Base-by-base conservation (phyloP, 1,139 yeast genomes). In the Lodderomyces pseudojiufengensis region DNA sequence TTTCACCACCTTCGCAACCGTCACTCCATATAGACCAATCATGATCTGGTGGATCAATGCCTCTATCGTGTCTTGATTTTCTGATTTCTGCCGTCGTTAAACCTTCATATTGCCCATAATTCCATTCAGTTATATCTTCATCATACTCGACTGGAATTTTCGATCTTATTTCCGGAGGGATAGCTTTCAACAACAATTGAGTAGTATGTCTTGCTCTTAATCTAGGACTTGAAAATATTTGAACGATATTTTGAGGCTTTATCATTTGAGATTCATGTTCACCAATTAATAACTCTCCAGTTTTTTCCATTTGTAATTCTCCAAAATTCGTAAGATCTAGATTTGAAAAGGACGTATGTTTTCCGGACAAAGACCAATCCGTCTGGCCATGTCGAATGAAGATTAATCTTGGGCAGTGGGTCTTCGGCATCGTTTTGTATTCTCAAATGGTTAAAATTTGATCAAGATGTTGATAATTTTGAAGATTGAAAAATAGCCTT, bases 101-200 rank as follows among this genome's bases (percentile, higher is more conserved):
- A 4, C 97, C 97, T 64, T 90, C 97, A 57, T 90, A 90, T 51
- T 85, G 94, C 48, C 97, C 97, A 53, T 90, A 90, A 48, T 86
- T 94, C 97, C 97, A 90, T 62, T 90, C 97, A 46, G 94, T 73
- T 35, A 87, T 61, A 49, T 82, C 83, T 34, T 84, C 78, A 44
- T 84, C 90, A 13, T 76, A 76, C 31, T 63, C 59, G 27, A 74
- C 51, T 3, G 68, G 63, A 37, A 80, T 67, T 12, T 62, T 52
- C 13, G 68, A 55, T 43, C 62, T 65, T 27, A 68, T 61, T 29
- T 66, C 71, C n/a, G 67, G 75, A 31, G 73, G 66, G 37, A 85
- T 56, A 12, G 59, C 48, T 41, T 68, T 73, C 30, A 79, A 57
- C 24, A 84, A 61, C 40, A 81, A 60, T 14, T 81, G 72, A 35